Evolutionary conservation across 495 filamentous ascomycete species (phyloP).

Genomic region (Penicillium macrosclerotiorum): DNA sequence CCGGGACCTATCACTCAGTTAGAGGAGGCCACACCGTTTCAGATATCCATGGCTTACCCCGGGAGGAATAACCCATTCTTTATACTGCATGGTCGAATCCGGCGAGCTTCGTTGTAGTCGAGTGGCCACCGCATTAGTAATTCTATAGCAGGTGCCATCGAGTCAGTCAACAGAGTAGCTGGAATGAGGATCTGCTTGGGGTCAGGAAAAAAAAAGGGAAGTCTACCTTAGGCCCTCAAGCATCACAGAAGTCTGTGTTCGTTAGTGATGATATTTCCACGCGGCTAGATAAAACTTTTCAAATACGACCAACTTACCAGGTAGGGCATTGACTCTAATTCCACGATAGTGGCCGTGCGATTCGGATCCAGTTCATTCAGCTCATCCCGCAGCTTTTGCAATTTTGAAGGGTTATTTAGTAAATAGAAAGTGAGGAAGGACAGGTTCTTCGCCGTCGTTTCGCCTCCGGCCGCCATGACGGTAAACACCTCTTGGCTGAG

Average conservation of each 20-base stretch:
- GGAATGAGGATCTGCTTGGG: no score
- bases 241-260: slow-evolving; percentile 24
- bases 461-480: slow-evolving; percentile 46
- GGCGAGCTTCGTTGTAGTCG: slow-evolving; percentile 36
- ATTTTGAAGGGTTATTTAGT: slow-evolving; percentile 30
- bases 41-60: no score
- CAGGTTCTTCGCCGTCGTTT: slow-evolving; percentile 43
- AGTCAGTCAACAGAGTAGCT: no score
- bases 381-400: slow-evolving; percentile 29
- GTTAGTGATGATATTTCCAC: neutral
- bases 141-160: no score
- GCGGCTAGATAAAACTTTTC: no score
- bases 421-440: slow-evolving; percentile 41
- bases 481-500: slow-evolving; percentile 42
- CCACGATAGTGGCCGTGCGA: slow-evolving; percentile 19
- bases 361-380: slow-evolving; percentile 19
- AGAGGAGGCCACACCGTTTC: no score
- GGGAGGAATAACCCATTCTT: slow-evolving; percentile 45
- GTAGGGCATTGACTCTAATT: slow-evolving; percentile 38
- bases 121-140: slow-evolving; percentile 31
- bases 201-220: no score
- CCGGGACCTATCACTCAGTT: no score
- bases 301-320: slow-evolving; percentile 13
- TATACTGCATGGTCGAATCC: slow-evolving; percentile 33
- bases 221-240: slow-evolving; percentile 31